Conservation (phyloP, 805 yeast species). For the Clavispora asparagi region DNA sequence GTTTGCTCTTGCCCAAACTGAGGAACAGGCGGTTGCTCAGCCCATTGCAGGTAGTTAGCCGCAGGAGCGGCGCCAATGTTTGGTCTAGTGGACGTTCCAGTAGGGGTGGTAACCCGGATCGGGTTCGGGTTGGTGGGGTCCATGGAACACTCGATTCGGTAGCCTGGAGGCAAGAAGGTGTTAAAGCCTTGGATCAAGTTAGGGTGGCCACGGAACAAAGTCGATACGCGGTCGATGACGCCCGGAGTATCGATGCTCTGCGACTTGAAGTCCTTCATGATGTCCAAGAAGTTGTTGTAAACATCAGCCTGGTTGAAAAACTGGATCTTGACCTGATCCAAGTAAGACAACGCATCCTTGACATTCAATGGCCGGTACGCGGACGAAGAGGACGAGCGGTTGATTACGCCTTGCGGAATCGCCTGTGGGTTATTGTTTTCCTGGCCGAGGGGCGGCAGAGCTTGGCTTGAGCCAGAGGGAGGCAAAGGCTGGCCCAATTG, state of each 20-base stretch:
- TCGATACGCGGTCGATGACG: constrained; percentile 91
- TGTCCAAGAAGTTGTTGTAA: constrained; percentile 91
- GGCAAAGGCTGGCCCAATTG: constrained; percentile 1
- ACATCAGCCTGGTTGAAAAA: constrained; percentile 92
- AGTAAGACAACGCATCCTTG: constrained; percentile 89
- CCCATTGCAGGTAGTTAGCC: neutral
- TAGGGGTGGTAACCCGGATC: constrained; percentile 91
- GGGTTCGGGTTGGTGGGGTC: constrained; percentile 91
- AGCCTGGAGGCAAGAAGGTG: constrained; percentile 96
- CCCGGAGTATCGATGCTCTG: constrained; percentile 98
- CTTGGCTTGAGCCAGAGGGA: constrained; percentile 14
- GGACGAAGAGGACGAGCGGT: constrained; percentile 36
- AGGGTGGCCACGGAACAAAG: constrained; percentile 88
- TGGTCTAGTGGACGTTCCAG: constrained; percentile 74
- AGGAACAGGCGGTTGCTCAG: neutral
- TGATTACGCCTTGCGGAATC: constrained; percentile 27
- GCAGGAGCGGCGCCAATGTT: constrained; percentile 30
- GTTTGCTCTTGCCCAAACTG: constrained; percentile 10
- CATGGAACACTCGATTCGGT: constrained; percentile 82
- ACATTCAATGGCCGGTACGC: constrained; percentile 82
- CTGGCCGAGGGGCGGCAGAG: constrained; percentile 6
- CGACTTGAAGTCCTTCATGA: constrained; percentile 97
- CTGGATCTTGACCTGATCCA: constrained; percentile 93
- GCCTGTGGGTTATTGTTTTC: neutral
- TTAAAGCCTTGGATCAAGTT: constrained; percentile 94